Evolutionary conservation across 2,329 filamentous ascomycete species (phyloP), one percentile per base, ranked within the genome.

Genomic region (Claviceps spartinae): DNA sequence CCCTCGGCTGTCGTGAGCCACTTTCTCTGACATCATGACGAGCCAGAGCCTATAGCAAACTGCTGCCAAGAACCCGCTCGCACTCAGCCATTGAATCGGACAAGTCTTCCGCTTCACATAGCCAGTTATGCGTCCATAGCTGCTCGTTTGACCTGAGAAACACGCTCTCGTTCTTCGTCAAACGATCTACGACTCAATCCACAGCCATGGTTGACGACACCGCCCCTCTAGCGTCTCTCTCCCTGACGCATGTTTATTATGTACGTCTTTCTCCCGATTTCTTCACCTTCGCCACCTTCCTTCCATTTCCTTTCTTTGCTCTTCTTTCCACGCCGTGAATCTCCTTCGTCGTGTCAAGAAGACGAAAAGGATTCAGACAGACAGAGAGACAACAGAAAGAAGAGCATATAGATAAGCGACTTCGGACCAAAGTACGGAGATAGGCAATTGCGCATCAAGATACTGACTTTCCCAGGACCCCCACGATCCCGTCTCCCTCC

Each of bases 181-280:
- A 34, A 34, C 30, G 26, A 34, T 34, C 42, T 14, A 6, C 42
- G 20, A 34, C 16, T 5, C 16, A 40, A 24, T 38, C 18, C 40
- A n/a, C 38, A 36, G 51, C 54, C 55, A 66, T 65, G 62, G 54
- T 60, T 41, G 56, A 60, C 53, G 59, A 60, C 37, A 51, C 59
- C n/a, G 55, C 62, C n/a, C 82, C 86, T 42, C 74, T 97, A 53
- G 88, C 90, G 49, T 97, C 91, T 24, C 78, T 98, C 55, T 95
- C 91, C 49, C 72, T 98, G 59, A 97, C 93, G 11, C 91, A 97
- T 72, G 90, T 97, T 60, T 88, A 93, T 73, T 97, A 97, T 76
- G 90, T 94, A 72, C 63, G 81, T 46, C 43, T 18, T 14, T 18
- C 22, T 30, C 5, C 9, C 24, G 1, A 34, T 14, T n/a, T 5